Base-by-base conservation (phyloP, 345 rosid genomes). In the Linum trigynum region DNA sequence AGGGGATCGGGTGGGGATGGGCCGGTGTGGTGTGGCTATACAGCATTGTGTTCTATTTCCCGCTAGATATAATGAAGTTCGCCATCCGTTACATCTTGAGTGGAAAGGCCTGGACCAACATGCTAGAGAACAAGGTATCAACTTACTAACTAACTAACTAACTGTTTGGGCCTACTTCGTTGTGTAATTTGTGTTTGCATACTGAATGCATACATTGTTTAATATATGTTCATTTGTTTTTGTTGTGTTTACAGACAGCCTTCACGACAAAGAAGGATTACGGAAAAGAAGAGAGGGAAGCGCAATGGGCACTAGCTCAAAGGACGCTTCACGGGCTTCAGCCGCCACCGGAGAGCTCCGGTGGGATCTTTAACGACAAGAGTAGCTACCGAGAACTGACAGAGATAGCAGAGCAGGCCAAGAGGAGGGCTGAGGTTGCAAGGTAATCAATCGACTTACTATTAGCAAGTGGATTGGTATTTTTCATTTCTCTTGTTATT, bases 221-320 rank as follows among this genome's bases (percentile, higher is more conserved):
- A 23, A 23, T 23, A 23, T 23, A 23, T 23, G 32, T 23, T 23
- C 32, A 23, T 23, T 23, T 51, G 10, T 16, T 11, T 16, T 56
- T 8, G 35, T 5, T 56, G 8, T 4, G 32, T 5, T 1, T 16
- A 57, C 38, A 57, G 61, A 57, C 61, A 2, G 61, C 61, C 16
- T 57, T 57, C 61, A 57, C 61, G 38, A 57, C 61, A 12, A 57
- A 57, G 61, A 57, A 57, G 7, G 61, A 57, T 17, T 57, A 57
- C 38, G 61, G 61, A 17, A 57, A 57, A 57, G 61, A 57, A 37
- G 61, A 57, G 61, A 57, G 61, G 61, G 61, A 57, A 37, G 61
- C 61, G 1, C 61, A 57, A 57, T 57, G 61, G 61, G 61, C 61
- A 3, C 37, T 17, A 12, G 61, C 61, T n/a, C 61, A 57, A 23